Percentiles rank a stretch among this genome's conserved stretches.
phyloP scores from a whole-genome alignment of 192 early-diverging fungal species.

The Podila minutissima region DNA sequence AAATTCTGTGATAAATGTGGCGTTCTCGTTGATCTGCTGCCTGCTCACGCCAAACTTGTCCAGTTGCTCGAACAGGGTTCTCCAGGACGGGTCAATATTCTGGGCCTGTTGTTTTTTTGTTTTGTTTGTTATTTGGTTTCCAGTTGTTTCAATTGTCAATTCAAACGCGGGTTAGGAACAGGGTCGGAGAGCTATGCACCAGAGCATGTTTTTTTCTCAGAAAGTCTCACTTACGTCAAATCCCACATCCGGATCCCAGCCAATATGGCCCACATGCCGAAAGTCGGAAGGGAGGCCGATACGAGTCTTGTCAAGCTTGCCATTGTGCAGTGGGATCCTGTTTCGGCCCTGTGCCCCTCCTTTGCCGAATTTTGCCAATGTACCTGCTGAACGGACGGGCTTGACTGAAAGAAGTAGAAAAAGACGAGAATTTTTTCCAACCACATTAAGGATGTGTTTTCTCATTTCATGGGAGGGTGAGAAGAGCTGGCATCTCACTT shows the following conservation, averaged over 20 bases:
- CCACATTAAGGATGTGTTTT: neutral
- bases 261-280: conserved; percentile 72
- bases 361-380: conserved; percentile 37
- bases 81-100: conserved; percentile 77
- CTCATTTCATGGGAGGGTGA: conserved; percentile 4
- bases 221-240: conserved; percentile 54
- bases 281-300: conserved; percentile 63
- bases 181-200: neutral
- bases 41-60: conserved; percentile 71
- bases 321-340: conserved; percentile 52
- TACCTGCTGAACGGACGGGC: conserved; percentile 41
- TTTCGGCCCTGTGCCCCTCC: conserved; percentile 36
- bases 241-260: conserved; percentile 66
- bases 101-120: conserved; percentile 52
- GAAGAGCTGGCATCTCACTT: neutral
- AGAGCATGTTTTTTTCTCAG: neutral
- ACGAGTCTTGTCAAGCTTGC: conserved; percentile 67
- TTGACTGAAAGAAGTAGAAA: conserved; percentile 21
- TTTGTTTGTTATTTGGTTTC: neutral
- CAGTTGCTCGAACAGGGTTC: conserved; percentile 72
- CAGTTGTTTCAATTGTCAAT: neutral
- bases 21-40: conserved; percentile 59
- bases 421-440: neutral
- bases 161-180: neutral
- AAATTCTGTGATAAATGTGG: conserved; percentile 76